Base-by-base conservation (phyloP, 257 asterid genomes). In the Penstemon barbatus region DNA sequence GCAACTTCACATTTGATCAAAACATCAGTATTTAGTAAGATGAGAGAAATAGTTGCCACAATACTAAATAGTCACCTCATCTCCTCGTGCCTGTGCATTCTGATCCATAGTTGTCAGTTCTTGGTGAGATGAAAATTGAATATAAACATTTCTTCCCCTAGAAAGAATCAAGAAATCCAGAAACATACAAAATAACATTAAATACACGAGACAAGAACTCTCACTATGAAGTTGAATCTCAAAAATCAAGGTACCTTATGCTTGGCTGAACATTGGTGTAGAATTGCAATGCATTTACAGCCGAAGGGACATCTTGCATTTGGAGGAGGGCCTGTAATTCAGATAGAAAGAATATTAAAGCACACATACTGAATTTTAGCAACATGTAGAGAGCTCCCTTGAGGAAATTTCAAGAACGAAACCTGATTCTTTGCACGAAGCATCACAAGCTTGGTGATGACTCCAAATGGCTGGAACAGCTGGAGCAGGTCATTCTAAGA, bases 381-480 rank as follows among this genome's bases (percentile, higher is more conserved):
- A 66, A 75, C 57, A 71, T 9, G 18, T 39, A 68, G 58, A 73
- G 25, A 72, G 60, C 58, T 48, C 69, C 54, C 38, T 18, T 15
- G 59, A 52, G 45, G 74, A 18, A 10, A 66, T 51, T 64, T 46
- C 52, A 68, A 68, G 57, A 76, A 68, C 7, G 18, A 9, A 66
- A 94, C 99, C 96, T 94, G 99, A 78, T 91, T 94, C 81, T 94
- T 94, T 38, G 97, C 96, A 62, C 99, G 88, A 81, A 94, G 97
- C 96, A 94, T 88, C 79, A 94, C 97, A 73, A 91, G 97, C 74
- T 91, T 91, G 78, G 91, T 85, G 76, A 89, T 81, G 56, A 82
- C 92, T 38, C 99, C 99, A 78, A 90, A 94, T 71, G 99, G 97
- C 80, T 94, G 99, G 85, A 94, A 91, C 56, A 94, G 87, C 91